phyloP scores from a whole-genome alignment of 2,329 filamentous ascomycete species.

The Lachnellula occidentalis region DNA sequence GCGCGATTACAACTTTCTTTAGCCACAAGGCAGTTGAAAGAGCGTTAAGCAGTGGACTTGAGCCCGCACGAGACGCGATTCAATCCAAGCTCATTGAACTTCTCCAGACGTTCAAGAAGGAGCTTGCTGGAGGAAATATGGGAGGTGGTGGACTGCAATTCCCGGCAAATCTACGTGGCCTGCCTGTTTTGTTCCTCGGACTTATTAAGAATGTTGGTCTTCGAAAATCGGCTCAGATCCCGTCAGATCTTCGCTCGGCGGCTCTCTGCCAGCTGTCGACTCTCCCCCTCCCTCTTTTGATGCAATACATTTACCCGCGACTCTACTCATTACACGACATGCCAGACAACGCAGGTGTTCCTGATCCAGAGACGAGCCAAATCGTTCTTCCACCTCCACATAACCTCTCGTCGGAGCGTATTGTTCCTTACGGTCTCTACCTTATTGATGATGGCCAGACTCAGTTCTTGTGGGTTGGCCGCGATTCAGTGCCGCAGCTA shows the following conservation, averaged over 20 bases:
- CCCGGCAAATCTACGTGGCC: constrained; percentile 81
- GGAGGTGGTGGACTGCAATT: constrained; percentile 88
- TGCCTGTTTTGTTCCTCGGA: constrained; percentile 87
- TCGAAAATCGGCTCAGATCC: constrained; percentile 88
- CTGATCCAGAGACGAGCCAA: constrained; percentile 79
- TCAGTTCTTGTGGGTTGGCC: constrained; percentile 94
- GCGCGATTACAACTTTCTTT: constrained; percentile 89
- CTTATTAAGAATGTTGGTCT: constrained; percentile 95
- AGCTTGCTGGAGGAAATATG: constrained; percentile 92
- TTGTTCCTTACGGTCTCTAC: constrained; percentile 88
- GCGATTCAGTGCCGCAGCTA: constrained; percentile 86
- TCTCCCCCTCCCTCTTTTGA: constrained; percentile 78
- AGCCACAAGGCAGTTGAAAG: constrained; percentile 96
- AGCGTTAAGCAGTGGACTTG: constrained; percentile 76
- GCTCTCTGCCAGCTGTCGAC: constrained; percentile 93
- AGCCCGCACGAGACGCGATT: constrained; percentile 83
- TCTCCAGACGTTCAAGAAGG: constrained; percentile 92
- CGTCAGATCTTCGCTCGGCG: constrained; percentile 86
- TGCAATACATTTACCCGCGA: constrained; percentile 86
- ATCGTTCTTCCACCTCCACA: constrained; percentile 79
- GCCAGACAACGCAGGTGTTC: constrained; percentile 86
- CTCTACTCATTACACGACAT: constrained; percentile 91
- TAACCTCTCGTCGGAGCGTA: constrained; percentile 82
- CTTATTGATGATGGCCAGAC: constrained; percentile 96
- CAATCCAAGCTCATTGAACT: constrained; percentile 91